Conservation (phyloP, 2,329 filamentous ascomycete species). For the Ascochyta clinopodiicola region DNA sequence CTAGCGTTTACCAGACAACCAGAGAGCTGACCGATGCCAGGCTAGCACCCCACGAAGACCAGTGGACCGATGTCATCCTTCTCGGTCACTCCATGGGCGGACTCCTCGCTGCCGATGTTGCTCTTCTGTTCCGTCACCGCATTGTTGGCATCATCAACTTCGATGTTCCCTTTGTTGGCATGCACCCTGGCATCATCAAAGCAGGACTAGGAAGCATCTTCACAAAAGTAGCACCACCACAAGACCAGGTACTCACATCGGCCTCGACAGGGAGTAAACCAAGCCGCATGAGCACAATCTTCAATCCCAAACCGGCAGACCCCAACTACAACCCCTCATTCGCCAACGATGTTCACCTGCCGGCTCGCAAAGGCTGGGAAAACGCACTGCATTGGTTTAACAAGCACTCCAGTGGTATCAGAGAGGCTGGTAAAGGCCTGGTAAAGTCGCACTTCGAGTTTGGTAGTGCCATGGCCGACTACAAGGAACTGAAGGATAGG, state of each 20-base stretch:
- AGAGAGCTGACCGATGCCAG: slow-evolving; percentile 44
- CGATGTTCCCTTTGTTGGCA: slow-evolving; percentile 85
- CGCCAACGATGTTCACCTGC: slow-evolving; percentile 73
- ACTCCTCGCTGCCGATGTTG: slow-evolving; percentile 79
- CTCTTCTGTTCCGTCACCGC: slow-evolving; percentile 74
- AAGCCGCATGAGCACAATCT: slow-evolving; percentile 46
- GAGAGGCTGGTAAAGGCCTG: slow-evolving; percentile 73
- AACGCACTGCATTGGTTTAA: slow-evolving; percentile 76
- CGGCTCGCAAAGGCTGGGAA: slow-evolving; percentile 72
- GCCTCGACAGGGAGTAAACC: slow-evolving; percentile 26
- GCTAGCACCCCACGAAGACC: slow-evolving; percentile 77
- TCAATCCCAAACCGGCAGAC: slow-evolving; percentile 50
- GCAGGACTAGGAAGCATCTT: slow-evolving; percentile 83
- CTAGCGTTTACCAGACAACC: not conserved
- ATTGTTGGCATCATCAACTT: slow-evolving; percentile 83
- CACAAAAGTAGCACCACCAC: slow-evolving; percentile 50
- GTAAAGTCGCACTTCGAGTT: slow-evolving; percentile 84
- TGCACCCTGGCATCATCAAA: slow-evolving; percentile 87
- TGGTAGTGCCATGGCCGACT: slow-evolving; percentile 80
- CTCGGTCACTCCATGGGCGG: slow-evolving; percentile 92
- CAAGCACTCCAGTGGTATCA: slow-evolving; percentile 78
- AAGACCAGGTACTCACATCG: slow-evolving; percentile 28
- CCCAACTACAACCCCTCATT: slow-evolving; percentile 79
- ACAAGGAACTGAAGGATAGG: slow-evolving; percentile 69
- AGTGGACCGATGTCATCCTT: slow-evolving; percentile 78